A percentile compares a stretch with the other conserved stretches of the same genome.
Evolutionary conservation across 345 rosid species (phyloP).

Genomic region (Physaria fendleri): DNA sequence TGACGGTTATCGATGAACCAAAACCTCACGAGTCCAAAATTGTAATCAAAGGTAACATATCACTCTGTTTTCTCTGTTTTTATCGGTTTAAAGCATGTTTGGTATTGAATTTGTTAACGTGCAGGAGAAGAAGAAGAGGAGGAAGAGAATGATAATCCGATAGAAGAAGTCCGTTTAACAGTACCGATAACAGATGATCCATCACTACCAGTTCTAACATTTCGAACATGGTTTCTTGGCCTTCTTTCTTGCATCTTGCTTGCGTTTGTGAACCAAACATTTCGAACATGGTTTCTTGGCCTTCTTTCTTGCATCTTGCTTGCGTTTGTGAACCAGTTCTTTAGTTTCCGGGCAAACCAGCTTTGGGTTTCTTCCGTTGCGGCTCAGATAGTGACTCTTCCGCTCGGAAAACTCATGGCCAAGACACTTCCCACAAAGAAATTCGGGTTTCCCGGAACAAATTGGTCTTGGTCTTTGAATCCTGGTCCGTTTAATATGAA

Average conservation of each 20-base stretch:
- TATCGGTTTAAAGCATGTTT: background rate
- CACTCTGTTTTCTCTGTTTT: slow-evolving; percentile 4
- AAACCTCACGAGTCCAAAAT: slow-evolving; percentile 28
- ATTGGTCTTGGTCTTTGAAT: slow-evolving; percentile 41
- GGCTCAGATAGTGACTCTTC: slow-evolving; percentile 42
- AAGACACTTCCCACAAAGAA: slow-evolving; percentile 38
- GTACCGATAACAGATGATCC: slow-evolving; percentile 53
- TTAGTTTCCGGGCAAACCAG: slow-evolving; percentile 38
- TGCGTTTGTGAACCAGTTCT: slow-evolving; percentile 51
- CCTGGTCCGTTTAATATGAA: slow-evolving; percentile 49
- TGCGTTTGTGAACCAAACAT: slow-evolving; percentile 49
- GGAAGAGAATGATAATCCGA: slow-evolving; percentile 44
- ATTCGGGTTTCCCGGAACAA: slow-evolving; percentile 29
- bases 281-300: slow-evolving; percentile 56
- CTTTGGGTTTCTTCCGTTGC: slow-evolving; percentile 34
- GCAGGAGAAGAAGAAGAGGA: slow-evolving; percentile 23
- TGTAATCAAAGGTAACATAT: slow-evolving; percentile 11
- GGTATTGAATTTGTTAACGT: background rate
- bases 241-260: slow-evolving; percentile 38
- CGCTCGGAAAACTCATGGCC: slow-evolving; percentile 45
- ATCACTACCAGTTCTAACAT: slow-evolving; percentile 37
- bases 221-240: slow-evolving; percentile 56
- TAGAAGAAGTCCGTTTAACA: slow-evolving; percentile 53
- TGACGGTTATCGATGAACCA: slow-evolving; percentile 25
- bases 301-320: slow-evolving; percentile 38